Base-by-base conservation (phyloP, 352 stramenopile genomes). In the Plasmopara muralis region DNA sequence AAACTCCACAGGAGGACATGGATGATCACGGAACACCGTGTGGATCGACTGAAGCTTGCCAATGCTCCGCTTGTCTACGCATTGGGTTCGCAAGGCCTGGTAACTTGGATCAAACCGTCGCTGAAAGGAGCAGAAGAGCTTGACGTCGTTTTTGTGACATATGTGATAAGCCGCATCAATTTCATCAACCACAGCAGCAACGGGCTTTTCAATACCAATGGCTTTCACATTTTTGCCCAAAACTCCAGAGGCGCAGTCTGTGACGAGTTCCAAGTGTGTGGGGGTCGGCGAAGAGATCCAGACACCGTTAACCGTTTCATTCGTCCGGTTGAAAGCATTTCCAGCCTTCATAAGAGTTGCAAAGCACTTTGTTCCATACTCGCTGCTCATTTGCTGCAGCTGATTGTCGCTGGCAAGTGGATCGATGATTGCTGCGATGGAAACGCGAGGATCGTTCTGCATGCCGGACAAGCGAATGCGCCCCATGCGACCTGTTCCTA, bases 51-150 rank as follows among this genome's bases (percentile, higher is more conserved):
- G 77, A 7, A 89, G 52, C 47, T 74, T 72, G 15, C 87, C 87
- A 13, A 95, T 70, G 14, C 46, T 49, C 37, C 68, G 42, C 28
- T 73, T 58, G 30, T 83, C 72, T 33, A 81, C 70, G 39, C 68
- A 80, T 18, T 70, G 62, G 8, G 48, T 38, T 0, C 74, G 64
- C 41, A 86, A 51, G 8, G 70, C 70, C 37, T 80, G 50, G 60
- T 97, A 97, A 35, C 81, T 94, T n/a, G 73, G 70, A 52, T 97
- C 90, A 47, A 96, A 97, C 18, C 90, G 74, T 14, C 90, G 74
- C 65, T 97, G 88, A 65, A 96, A 97, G 15, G 85, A 93, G 55
- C 88, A 97, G 52, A 89, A 84, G 44, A 97, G 64, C 42, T 82
- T 71, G 15, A 92, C 74, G 34, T 64, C 54, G 25, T 62, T 66